phyloP scores from a whole-genome alignment of 1,284 basidiomycete genomes.

The Papiliotrema flavescens region DNA sequence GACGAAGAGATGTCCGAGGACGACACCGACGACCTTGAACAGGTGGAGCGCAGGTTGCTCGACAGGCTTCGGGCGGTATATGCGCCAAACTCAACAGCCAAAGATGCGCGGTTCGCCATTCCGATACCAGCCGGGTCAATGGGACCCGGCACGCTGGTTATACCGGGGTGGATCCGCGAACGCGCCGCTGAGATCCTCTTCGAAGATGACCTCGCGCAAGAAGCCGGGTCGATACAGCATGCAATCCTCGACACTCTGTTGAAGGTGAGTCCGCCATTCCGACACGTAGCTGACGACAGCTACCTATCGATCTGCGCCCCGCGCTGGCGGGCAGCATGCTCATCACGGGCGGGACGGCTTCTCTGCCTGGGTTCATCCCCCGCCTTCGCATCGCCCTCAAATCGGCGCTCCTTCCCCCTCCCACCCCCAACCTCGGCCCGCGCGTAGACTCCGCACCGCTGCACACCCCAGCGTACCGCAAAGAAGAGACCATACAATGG shows the following conservation, averaged over 20 bases:
- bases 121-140: slow-evolving; percentile 1
- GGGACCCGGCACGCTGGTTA: slow-evolving; percentile 62
- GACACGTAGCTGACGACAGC: slow-evolving; percentile 51
- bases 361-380: slow-evolving; percentile 86
- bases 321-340: slow-evolving; percentile 76
- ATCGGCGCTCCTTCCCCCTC: slow-evolving; percentile 56
- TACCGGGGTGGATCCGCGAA: slow-evolving; percentile 94
- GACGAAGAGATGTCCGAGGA: slow-evolving; percentile 8
- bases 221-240: slow-evolving; percentile 75
- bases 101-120: slow-evolving; percentile 20
- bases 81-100: slow-evolving; percentile 10
- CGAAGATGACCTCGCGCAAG: slow-evolving; percentile 82
- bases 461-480: slow-evolving; percentile 8
- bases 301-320: slow-evolving; percentile 82
- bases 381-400: slow-evolving; percentile 74
- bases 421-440: slow-evolving; percentile 3
- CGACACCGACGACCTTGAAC: not conserved
- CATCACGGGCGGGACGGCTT: slow-evolving; percentile 80
- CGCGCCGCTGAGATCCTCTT: slow-evolving; percentile 86
- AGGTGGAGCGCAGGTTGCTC: slow-evolving; percentile 8
- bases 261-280: slow-evolving; percentile 57
- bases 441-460: slow-evolving; percentile 6
- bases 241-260: slow-evolving; percentile 71
- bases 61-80: slow-evolving; percentile 18
- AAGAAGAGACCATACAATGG: slow-evolving; percentile 13